phyloP scores from a whole-genome alignment of 257 asterid genomes.

The Cruciata laevipes region DNA sequence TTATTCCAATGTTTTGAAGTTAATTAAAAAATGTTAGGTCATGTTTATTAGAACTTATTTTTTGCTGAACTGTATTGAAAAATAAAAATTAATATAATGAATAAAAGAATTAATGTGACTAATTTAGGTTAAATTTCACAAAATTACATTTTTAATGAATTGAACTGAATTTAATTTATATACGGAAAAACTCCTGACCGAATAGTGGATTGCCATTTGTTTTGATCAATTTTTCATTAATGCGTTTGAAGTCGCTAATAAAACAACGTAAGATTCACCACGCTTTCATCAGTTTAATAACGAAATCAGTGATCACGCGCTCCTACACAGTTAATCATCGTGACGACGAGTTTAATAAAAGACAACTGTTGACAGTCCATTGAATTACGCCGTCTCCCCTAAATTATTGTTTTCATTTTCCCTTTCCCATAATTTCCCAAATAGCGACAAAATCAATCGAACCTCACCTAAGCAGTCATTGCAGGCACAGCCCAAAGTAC shows the following conservation, averaged over 20 bases:
- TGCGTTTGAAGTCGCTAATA: not conserved
- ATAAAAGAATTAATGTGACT: too few species aligned
- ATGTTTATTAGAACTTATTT: too few species aligned
- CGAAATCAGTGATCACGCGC: not conserved
- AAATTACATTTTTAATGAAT: too few species aligned
- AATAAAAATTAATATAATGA: too few species aligned
- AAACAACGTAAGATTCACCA: not conserved
- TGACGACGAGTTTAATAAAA: not conserved
- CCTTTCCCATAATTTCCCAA: not conserved
- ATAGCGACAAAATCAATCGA: conserved; percentile 24
- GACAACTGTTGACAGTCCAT: conserved; percentile 5
- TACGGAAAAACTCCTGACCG: too few species aligned
- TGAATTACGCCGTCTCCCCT: not conserved
- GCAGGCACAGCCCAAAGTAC: not conserved
- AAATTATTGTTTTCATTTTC: not conserved
- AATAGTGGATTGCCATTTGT: too few species aligned
- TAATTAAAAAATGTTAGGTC: too few species aligned
- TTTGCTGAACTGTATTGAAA: too few species aligned
- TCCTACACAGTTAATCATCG: not conserved
- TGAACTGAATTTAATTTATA: too few species aligned
- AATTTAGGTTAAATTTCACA: too few species aligned
- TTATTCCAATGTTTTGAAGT: too few species aligned
- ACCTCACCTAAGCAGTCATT: conserved; percentile 1
- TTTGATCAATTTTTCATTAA: too few species aligned
- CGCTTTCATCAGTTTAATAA: not conserved